Base-by-base conservation (phyloP, 202 grass and related monocot species). In the Alloteropsis angusta region DNA sequence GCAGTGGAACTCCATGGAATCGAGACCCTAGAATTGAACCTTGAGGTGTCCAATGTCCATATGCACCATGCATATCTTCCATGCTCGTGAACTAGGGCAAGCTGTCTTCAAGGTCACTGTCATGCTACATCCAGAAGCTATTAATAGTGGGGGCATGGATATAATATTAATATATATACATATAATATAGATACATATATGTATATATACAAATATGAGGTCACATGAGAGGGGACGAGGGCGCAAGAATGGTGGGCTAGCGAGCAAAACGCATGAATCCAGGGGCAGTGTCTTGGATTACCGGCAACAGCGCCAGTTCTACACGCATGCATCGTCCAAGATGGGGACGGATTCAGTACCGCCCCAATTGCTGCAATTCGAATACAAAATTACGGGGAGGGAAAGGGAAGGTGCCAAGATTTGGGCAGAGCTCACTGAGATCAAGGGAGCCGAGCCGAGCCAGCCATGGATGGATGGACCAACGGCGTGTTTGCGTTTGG, bases 301-400 rank as follows among this genome's bases (percentile, higher is more conserved):
- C 3, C 79, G 28, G 28, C 28, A 30, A 30, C 28, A 30, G 28
- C 28, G 76, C 38, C 87, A 45, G 63, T 69, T 55, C 50, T 42
- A 80, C 81, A 87, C 65, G 68, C 76, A 86, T 89, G 68, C 76
- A 86, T 89, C 59, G 65, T 84, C 71, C 81, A 71, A 84, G 76
- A 84, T 85, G 64, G 22, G 80, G n/a, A 64, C 32, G 80, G n/a
- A 64, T 76, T 77, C 79, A 76, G 54, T 62, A 46, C 23, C 82
- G 9, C 16, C 80, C 68, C 45, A 43, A 37, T 62, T 21, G 60
- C 55, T 25, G 10, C 39, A 76, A 65, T 84, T 66, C 80, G 58
- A 88, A 81, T 68, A 82, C 76, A 68, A 58, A 80, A 45, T 45
- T 45, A 58, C 54, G 59, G 41, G 30, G 3, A 82, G 68, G 67